Conservation (phyloP, 2,329 filamentous ascomycete species). For the Neofusicoccum umdonicola region DNA sequence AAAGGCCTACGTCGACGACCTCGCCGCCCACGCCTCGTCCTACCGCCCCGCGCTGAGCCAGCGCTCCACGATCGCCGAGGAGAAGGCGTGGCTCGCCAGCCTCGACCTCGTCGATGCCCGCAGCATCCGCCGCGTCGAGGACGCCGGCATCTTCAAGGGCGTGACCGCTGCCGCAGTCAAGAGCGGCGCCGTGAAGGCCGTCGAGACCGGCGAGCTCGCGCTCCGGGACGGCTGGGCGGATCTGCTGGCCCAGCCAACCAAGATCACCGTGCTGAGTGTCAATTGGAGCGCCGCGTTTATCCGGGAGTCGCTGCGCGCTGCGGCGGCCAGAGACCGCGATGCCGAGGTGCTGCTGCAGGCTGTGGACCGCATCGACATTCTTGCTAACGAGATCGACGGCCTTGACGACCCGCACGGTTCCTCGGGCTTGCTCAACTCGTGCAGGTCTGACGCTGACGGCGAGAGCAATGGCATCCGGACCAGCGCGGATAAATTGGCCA, state of each 20-base stretch:
- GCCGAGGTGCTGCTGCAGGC: background rate
- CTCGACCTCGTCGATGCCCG: slow-evolving; percentile 39
- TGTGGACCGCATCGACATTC: slow-evolving; percentile 11
- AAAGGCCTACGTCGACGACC: slow-evolving; percentile 43
- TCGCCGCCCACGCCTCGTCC: slow-evolving; percentile 29
- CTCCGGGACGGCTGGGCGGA: slow-evolving; percentile 37
- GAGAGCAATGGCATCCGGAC: slow-evolving; percentile 30
- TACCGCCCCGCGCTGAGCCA: slow-evolving; percentile 28
- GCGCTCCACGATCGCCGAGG: slow-evolving; percentile 33
- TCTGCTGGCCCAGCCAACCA: slow-evolving; percentile 24
- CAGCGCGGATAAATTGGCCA: slow-evolving; percentile 40
- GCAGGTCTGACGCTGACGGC: slow-evolving; percentile 18
- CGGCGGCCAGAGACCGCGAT: background rate
- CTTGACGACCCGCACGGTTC: slow-evolving; percentile 25
- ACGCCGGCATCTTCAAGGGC: slow-evolving; percentile 39
- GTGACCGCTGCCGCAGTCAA: slow-evolving; percentile 33
- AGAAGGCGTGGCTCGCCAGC: slow-evolving; percentile 38
- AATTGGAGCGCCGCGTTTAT: slow-evolving; percentile 47
- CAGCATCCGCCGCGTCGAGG: slow-evolving; percentile 41
- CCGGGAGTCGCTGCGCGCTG: slow-evolving; percentile 4
- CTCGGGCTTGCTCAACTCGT: slow-evolving; percentile 26
- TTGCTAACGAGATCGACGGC: slow-evolving; percentile 37
- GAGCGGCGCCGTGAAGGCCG: slow-evolving; percentile 20
- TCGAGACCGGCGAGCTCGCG: slow-evolving; percentile 31
- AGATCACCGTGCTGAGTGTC: slow-evolving; percentile 40